Base-by-base conservation (phyloP, 306 rosid genomes). In the Quercus aquifolioides region DNA sequence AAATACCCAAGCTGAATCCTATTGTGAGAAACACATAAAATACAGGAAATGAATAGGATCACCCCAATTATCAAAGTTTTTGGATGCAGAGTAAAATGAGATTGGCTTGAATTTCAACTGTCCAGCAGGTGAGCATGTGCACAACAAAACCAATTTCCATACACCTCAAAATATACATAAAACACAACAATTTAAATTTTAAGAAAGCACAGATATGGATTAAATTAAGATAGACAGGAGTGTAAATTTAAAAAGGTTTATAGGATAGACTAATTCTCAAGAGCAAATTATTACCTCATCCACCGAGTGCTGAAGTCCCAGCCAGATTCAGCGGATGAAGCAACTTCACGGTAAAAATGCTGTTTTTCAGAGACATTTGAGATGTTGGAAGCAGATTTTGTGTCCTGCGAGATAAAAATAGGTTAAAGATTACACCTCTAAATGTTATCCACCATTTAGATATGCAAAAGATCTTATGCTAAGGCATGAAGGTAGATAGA, bases 241-340 rank as follows among this genome's bases (percentile, higher is more conserved):
- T 7, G 46, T 49, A 49, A 49, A 49, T 10, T 13, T 49, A 10
- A 5, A 38, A 6, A 4, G 15, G 3, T 18, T 10, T 68, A 51
- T 26, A 5, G 30, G 74, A 79, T 3, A 75, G 59, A 54, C 28
- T 64, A 38, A 74, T 25, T 52, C n/a, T 58, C 68, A 41, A 78
- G n/a, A 63, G 46, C 23, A 58, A 77, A 43, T 55, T 82, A 75
- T 68, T 83, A 94, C 97, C 92, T 91, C 95, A 94, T 88, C 98
- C 97, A 95, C 87, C 99, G 85, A 69, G 97, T 75, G 89, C 98
- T 93, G 80, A 95, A 95, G 79, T 95, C 98, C 98, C 98, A 93
- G 82, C 99, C 98, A 4, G 98, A 88, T 84, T 95, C 99, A 5
- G 93, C 96, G 21, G 95, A 58, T 33, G 99, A 88, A 4, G 99